Conservation (phyloP, 495 filamentous ascomycete species). For the Penicillium roqueforti region DNA sequence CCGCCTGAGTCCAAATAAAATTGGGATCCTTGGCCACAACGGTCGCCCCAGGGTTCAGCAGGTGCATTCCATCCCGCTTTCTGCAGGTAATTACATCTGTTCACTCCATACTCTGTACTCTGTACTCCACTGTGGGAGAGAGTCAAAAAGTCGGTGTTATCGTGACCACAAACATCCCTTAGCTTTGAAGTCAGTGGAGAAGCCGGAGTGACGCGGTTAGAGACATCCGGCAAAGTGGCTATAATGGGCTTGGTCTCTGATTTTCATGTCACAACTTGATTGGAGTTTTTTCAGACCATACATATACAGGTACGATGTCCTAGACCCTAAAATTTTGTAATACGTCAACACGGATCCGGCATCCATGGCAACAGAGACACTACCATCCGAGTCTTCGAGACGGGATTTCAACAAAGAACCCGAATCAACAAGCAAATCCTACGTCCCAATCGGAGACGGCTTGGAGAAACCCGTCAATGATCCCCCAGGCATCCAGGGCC, state of each 20-base stretch:
- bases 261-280: not conserved
- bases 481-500: not conserved
- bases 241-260: not conserved
- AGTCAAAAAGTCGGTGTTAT: constrained; percentile 19
- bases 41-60: constrained; percentile 33
- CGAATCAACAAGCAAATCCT: not conserved
- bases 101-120: constrained; percentile 8
- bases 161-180: constrained; percentile 14
- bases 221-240: not conserved
- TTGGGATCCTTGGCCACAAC: constrained; percentile 22
- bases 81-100: constrained; percentile 16
- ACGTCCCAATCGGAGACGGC: not conserved
- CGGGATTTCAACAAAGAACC: not conserved
- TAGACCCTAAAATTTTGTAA: not conserved
- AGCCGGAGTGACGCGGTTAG: constrained; percentile 1
- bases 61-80: constrained; percentile 14
- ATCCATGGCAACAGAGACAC: constrained; percentile 6
- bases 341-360: not conserved
- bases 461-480: not conserved
- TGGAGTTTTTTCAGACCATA: not conserved
- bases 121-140: constrained; percentile 16
- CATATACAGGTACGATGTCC: not conserved
- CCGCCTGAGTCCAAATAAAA: constrained; percentile 1
- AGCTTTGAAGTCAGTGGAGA: constrained; percentile 1
- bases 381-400: constrained; percentile 3